Evolutionary conservation across 1,284 basidiomycete genomes (phyloP).

Genomic region (Tilletia caries): DNA sequence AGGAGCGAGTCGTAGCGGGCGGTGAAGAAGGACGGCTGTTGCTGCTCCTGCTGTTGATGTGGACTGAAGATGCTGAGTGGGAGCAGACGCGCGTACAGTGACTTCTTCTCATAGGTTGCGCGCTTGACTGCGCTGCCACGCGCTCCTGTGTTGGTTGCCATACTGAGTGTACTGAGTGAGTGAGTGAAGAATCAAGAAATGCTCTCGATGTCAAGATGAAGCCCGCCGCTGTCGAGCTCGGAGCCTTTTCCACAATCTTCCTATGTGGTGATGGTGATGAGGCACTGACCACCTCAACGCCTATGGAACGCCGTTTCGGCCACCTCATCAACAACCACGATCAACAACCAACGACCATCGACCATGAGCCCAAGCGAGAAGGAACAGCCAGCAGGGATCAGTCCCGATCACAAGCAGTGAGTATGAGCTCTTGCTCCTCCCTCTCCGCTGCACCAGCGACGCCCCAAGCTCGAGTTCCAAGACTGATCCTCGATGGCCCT

Average conservation of each 20-base stretch:
- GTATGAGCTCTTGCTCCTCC: too few species aligned
- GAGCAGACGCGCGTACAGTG: constrained; percentile 2
- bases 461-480: too few species aligned
- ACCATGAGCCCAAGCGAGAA: too few species aligned
- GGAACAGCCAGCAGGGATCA: too few species aligned
- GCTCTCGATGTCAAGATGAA: constrained; percentile 10
- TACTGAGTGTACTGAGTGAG: neutral
- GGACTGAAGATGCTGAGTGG: neutral
- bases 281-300: too few species aligned
- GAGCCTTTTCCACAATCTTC: constrained; percentile 8
- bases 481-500: too few species aligned
- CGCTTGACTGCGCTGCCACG: neutral
- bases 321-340: too few species aligned
- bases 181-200: neutral
- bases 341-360: too few species aligned
- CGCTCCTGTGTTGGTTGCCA: neutral
- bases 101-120: neutral
- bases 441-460: too few species aligned
- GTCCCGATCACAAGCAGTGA: too few species aligned
- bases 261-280: neutral
- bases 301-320: too few species aligned
- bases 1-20: neutral
- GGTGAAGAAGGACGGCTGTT: neutral
- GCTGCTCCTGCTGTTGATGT: neutral
- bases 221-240: neutral